phyloP scores from a whole-genome alignment of 139 green algal genomes.

The Chlamydomonas sphaeroides region DNA sequence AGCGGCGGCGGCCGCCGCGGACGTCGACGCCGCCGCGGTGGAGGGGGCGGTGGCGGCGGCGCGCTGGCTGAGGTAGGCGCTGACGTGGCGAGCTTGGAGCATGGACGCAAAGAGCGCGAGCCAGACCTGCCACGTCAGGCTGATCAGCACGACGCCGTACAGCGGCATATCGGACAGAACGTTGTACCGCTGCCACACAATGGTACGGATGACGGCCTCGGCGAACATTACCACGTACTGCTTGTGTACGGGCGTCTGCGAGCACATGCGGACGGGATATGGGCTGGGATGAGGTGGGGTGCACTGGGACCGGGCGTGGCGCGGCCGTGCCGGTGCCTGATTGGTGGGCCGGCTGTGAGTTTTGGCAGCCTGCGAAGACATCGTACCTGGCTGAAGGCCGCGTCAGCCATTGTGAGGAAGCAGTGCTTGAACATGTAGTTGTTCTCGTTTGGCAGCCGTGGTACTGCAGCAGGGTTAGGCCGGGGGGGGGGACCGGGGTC shows the following conservation, averaged over 20 bases:
- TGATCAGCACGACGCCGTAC: constrained; percentile 2
- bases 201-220: neutral
- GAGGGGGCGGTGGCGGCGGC: neutral
- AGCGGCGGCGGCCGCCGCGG: neutral
- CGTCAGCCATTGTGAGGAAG: constrained; percentile 36
- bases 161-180: constrained; percentile 9
- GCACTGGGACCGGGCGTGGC: too few species aligned
- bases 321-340: too few species aligned
- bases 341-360: too few species aligned
- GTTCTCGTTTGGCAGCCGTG: too few species aligned
- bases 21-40: neutral
- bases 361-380: too few species aligned
- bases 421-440: constrained; percentile 26
- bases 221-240: constrained; percentile 11
- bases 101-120: constrained; percentile 12
- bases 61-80: constrained; percentile 1
- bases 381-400: constrained; percentile 11
- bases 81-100: constrained; percentile 10
- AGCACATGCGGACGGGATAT: too few species aligned
- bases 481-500: too few species aligned
- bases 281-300: too few species aligned
- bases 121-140: constrained; percentile 16
- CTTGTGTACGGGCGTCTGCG: constrained; percentile 6
- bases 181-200: constrained; percentile 27
- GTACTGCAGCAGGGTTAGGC: too few species aligned